Base-by-base conservation (phyloP, 108 stramenopile species). In the Heterococcus sp. region DNA sequence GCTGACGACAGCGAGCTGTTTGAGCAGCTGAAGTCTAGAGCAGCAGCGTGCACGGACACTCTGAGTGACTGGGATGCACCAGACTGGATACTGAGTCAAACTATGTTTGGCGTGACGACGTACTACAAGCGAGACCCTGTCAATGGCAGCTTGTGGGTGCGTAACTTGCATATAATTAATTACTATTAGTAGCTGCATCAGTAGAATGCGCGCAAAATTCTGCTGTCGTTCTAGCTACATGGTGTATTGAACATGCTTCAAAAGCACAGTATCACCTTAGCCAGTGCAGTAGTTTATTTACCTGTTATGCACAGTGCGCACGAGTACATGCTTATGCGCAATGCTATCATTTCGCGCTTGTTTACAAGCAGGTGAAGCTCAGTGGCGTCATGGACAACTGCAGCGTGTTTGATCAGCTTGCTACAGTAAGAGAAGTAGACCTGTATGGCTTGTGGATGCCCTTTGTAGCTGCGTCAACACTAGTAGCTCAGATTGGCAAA, bases 381-480 rank as follows among this genome's bases (percentile, higher is more conserved):
- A 72, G 71, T 29, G 78, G 78, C 33, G 71, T 69, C 31, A 79
- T 79, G 78, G 70, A 79, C 27, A 71, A 36, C 78, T 79, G 71
- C 36, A 31, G 31, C 33, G 32, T 96, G 5, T 94, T 96, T 82
- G 95, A 97, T 86, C 96, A 97, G 86, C 86, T 95, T 21, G 92
- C 92, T 8, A 90, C 94, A 0, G 75, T 97, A 2, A 79, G 93
- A 46, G 96, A 95, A 88, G 87, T 90, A 26, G 95, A 94, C 69
- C 76, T 97, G 73, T 93, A 93, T 86, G 87, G 91, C 65, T 82
- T 74, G 21, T 97, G 96, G 96, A 90, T 92, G 21, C 96, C 96
- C 3, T 97, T 97, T 84, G 83, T 83, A 63, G 87, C 87, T 32
- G 78, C 83, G 1, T 86, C 88, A 27, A 65, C 78, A 32, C 91